Percentiles rank a stretch among this genome's conserved stretches.
These are phyloP conservation scores for Flaveria ramosissima DNA, from an alignment of 129 eudicot genomes.

Conservation along the genomic window DNA sequence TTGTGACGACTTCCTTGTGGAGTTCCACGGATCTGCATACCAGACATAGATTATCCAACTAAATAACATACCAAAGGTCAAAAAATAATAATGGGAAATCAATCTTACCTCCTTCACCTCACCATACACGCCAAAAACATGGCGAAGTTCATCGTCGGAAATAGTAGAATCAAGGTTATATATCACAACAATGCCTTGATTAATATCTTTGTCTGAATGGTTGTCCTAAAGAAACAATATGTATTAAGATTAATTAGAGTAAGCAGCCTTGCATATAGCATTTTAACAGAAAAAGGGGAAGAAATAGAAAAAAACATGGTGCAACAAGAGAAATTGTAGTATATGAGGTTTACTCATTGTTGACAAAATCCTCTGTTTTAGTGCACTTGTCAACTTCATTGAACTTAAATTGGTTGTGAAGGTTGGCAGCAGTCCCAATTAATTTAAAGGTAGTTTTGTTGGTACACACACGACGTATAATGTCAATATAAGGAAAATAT, in stretches of 20 bases:
- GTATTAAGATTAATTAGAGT: not conserved
- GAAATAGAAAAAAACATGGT: too few species aligned
- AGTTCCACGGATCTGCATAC: conserved; percentile 70
- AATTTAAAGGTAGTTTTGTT: too few species aligned
- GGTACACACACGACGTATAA: too few species aligned
- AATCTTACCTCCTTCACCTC: conserved; percentile 86
- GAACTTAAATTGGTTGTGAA: too few species aligned
- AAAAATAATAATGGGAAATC: conserved; percentile 19
- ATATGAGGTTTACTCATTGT: too few species aligned
- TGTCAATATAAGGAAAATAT: not conserved
- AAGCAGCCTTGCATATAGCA: not conserved
- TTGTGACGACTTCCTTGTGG: conserved; percentile 61
- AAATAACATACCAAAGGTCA: not conserved
- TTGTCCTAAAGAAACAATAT: conserved; percentile 53
- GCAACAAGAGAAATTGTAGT: too few species aligned
- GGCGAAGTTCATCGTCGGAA: conserved; percentile 67
- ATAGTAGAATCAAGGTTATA: conserved; percentile 69
- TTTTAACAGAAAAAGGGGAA: too few species aligned
- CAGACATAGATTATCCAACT: not conserved
- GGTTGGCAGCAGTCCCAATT: too few species aligned
- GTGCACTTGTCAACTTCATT: too few species aligned
- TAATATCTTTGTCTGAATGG: conserved; percentile 67
- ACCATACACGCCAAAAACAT: conserved; percentile 84
- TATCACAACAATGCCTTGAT: conserved; percentile 74
- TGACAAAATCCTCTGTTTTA: too few species aligned